Evolutionary conservation across 192 early-diverging fungal genomes (phyloP), one percentile per base, ranked within the genome.

Genomic region (Backusella westeae): DNA sequence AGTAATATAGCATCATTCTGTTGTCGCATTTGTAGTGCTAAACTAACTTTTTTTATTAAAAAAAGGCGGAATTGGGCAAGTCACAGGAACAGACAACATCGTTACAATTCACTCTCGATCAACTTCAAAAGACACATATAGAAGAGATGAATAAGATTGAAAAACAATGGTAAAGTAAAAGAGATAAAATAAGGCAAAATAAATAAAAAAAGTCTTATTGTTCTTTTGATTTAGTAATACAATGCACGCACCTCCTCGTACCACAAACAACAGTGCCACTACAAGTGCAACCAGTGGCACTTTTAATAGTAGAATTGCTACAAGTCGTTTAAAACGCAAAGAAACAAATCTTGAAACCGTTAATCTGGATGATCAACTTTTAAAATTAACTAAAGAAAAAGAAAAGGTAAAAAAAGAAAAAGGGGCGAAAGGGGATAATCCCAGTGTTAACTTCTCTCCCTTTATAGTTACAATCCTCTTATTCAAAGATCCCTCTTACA

Each of bases 401-500:
- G 84, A 77, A 75, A 70, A 59, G 71, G 72, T 70, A 41, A 15
- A 34, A 6, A 65, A 74, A 42, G 59, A 59, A 46, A 74, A 34
- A 35, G 17, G 17, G 0, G 29, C 34, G 15, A 74, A 23, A 59
- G 26, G 23, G 23, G 23, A 29, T 59, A 35, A 39, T 66, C 23
- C 21, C 19, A 34, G 44, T 34, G 53, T 23, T 68, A 32, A 72
- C 34, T 65, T 15, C 32, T 32, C 35, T 69, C 34, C 67, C 35
- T 52, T 72, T 38, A 21, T 75, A 87, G 82, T 76, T 88, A 5
- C 83, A 86, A 73, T 84, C 85, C 8, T 80, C 83, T 75, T 76
- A 86, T 72, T 81, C 80, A 68, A 86, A 86, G 73, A 85, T 88
- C 15, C 87, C 87, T 7, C 78, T 88, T 32, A 75, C 83, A 1